Evolutionary conservation across 2,329 filamentous ascomycete genomes (phyloP).

Genomic region (Colletotrichum lini): DNA sequence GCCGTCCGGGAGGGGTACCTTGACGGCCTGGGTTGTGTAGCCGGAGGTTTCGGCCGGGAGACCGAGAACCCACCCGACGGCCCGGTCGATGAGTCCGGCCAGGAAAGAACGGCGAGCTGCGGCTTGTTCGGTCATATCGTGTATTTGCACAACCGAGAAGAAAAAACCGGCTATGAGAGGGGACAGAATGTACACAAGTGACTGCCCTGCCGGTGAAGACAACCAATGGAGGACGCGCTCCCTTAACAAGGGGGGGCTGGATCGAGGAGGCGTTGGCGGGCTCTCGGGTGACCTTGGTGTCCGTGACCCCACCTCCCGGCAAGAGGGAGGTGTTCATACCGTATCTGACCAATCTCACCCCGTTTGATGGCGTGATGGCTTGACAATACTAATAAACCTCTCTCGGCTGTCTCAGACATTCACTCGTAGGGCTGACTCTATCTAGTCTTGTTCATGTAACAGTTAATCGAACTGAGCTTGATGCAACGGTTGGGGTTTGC

Average conservation of each 20-base stretch:
- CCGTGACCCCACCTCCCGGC: background rate
- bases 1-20: slow-evolving; percentile 39
- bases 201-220: too few relatives aligned
- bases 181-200: background rate
- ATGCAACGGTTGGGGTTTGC: background rate
- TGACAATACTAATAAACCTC: background rate
- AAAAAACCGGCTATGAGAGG: background rate
- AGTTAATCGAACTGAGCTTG: background rate
- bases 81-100: slow-evolving; percentile 10
- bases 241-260: background rate
- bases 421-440: background rate
- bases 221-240: background rate
- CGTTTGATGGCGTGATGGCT: background rate
- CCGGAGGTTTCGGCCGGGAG: slow-evolving; percentile 35
- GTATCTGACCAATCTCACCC: background rate
- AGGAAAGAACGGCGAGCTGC: background rate
- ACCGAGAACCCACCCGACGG: slow-evolving; percentile 6
- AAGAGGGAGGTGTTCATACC: background rate
- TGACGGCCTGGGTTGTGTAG: slow-evolving; percentile 34
- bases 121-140: background rate
- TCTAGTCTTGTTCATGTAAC: background rate
- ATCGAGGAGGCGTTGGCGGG: background rate
- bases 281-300: background rate
- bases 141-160: background rate
- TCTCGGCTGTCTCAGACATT: background rate